Evolutionary conservation across 257 asterid species (phyloP), one percentile per base, ranked within the genome.

Genomic region (Solanum lignicaule): DNA sequence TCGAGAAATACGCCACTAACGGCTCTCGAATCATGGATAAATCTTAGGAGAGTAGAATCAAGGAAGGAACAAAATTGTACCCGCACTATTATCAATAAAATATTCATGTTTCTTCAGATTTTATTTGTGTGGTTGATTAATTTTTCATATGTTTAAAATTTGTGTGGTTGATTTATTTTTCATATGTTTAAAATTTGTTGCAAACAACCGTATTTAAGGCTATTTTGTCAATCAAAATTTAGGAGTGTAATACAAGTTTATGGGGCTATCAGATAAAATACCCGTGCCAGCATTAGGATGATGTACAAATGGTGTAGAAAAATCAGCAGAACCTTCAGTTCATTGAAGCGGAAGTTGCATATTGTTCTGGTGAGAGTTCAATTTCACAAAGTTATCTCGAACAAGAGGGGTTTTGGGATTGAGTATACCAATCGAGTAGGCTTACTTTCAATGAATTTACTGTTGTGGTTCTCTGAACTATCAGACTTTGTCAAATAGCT

Each of bases 381-480:
- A 29, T 4, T 43, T 27, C 68, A 46, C 41, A 16, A 16, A 8
- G 65, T 29, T 46, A 81, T 41, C 27, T 27, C 66, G 38, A 15
- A 43, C 65, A 41, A 25, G 35, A 43, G 60, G 36, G 46, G 39
- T 15, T 79, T 79, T 12, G 38, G 31, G 66, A 79, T 43, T 15
- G 66, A 79, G 65, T 46, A 79, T 1, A 9, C 43, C 36, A n/a
- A 87, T 35, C 14, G 87, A 90, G 83, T 78, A 66, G 88, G 69
- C 88, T 38, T 35, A 18, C 74, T 31, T 83, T 55, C 62, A 85
- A 84, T 81, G 86, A 79, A 35, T 74, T 75, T 86, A 71, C 86
- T 58, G 43, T 13, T 89, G 73, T 20, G 88, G 52, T 85, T 84
- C 84, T 84, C 84, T 25, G 90, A 83, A 6, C 86, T 43, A 35